Percentiles rank a stretch among this genome's conserved stretches.
These are phyloP conservation scores for Fusarium sp. DNA, from an alignment of 2,329 filamentous ascomycete species.

Conservation along the genomic window DNA sequence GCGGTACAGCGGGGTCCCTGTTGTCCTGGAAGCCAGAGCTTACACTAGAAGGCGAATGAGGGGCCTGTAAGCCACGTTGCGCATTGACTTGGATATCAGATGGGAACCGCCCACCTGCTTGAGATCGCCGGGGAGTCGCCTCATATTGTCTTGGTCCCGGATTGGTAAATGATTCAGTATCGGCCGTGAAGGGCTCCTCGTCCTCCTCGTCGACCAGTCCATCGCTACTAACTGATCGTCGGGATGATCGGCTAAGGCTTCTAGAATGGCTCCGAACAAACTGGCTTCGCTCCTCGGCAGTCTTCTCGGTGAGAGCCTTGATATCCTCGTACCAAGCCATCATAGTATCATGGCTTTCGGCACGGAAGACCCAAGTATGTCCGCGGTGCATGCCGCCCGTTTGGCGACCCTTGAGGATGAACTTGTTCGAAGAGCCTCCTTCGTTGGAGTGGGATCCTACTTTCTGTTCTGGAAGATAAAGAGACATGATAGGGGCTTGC, in stretches of 20 bases:
- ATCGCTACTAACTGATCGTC: constrained; percentile 74
- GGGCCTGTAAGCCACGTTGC: constrained; percentile 80
- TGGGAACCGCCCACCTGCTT: constrained; percentile 96
- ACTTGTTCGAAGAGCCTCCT: constrained; percentile 91
- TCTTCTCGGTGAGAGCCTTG: constrained; percentile 86
- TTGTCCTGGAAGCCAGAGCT: constrained; percentile 68
- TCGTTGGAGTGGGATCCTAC: constrained; percentile 88
- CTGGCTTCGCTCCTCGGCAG: constrained; percentile 85
- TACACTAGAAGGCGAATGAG: constrained; percentile 82
- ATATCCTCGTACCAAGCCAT: constrained; percentile 97
- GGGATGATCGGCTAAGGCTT: constrained; percentile 75
- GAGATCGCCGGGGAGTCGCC: constrained; percentile 71
- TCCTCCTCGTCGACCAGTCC: constrained; percentile 80
- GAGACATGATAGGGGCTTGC: constrained; percentile 93
- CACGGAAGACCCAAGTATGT: constrained; percentile 77
- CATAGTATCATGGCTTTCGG: constrained; percentile 89
- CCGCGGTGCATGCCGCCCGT: constrained; percentile 90
- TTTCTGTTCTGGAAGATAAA: constrained; percentile 94
- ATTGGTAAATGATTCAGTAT: constrained; percentile 57
- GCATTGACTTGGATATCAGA: constrained; percentile 88
- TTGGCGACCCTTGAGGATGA: constrained; percentile 95
- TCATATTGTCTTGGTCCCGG: constrained; percentile 61
- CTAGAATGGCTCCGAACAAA: constrained; percentile 86
- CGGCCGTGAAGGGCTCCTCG: constrained; percentile 68
- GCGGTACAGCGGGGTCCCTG: constrained; percentile 67